Percentiles rank a stretch among this genome's conserved stretches.
phyloP scores from a whole-genome alignment of 2,329 filamentous ascomycete genomes.

The Penicillium sp. region DNA sequence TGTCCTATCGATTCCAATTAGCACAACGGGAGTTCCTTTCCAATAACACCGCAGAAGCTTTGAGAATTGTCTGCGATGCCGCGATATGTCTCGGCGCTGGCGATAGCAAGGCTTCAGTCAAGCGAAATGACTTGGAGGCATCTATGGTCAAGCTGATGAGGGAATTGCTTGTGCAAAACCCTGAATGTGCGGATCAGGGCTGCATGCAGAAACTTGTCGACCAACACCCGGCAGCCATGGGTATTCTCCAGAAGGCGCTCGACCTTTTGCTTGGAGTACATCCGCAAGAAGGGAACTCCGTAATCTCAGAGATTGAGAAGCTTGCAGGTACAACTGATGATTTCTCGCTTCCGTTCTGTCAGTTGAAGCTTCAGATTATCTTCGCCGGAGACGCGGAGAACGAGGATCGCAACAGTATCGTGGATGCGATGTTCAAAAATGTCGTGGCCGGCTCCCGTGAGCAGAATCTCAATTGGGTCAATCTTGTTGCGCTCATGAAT shows the following conservation, averaged over 20 bases:
- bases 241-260: slow-evolving; percentile 30
- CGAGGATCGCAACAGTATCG: slow-evolving; percentile 30
- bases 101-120: not conserved
- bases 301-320: slow-evolving; percentile 32
- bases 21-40: slow-evolving; percentile 38
- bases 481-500: slow-evolving; percentile 38
- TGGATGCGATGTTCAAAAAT: slow-evolving; percentile 40
- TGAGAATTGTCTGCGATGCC: slow-evolving; percentile 34
- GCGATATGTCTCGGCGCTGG: slow-evolving; percentile 19
- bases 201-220: slow-evolving; percentile 29
- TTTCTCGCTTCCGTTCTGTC: slow-evolving; percentile 43
- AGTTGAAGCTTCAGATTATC: slow-evolving; percentile 41
- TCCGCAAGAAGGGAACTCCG: slow-evolving; percentile 15
- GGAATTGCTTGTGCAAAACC: slow-evolving; percentile 34
- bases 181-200: slow-evolving; percentile 26
- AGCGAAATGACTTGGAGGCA: slow-evolving; percentile 17
- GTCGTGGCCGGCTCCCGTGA: slow-evolving; percentile 35
- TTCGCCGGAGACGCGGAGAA: slow-evolving; percentile 31
- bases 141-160: slow-evolving; percentile 30
- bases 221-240: slow-evolving; percentile 25
- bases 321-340: slow-evolving; percentile 37
- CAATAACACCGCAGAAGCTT: slow-evolving; percentile 31
- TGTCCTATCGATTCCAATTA: slow-evolving; percentile 40
- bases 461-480: slow-evolving; percentile 37
- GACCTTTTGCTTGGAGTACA: slow-evolving; percentile 32